Evolutionary conservation across 176 grass and related monocot species (phyloP).

Genomic region (Oryza officinalis): DNA sequence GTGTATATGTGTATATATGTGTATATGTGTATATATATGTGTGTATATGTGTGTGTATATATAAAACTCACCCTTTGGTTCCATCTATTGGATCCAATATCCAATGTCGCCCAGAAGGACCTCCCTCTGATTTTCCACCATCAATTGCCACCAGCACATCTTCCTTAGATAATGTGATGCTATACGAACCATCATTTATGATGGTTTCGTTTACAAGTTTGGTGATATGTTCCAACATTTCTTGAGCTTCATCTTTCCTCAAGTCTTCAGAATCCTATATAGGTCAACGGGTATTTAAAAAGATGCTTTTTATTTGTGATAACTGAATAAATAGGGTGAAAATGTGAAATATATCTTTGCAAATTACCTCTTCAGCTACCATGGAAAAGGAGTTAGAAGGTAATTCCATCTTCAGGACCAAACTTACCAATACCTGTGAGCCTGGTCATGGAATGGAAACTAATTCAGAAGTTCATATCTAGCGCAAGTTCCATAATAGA

Average conservation of each 20-base stretch:
- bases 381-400: conserved; percentile 69
- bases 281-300: background rate
- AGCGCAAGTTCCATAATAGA: too few relatives aligned
- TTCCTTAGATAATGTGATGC: conserved; percentile 71
- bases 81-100: conserved; percentile 98
- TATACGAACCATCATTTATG: conserved; percentile 55
- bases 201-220: conserved; percentile 82
- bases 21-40: too few relatives aligned
- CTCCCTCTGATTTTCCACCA: conserved; percentile 80
- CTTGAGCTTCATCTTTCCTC: conserved; percentile 65
- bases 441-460: conserved; percentile 25
- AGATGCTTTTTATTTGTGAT: background rate
- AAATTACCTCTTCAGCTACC: conserved; percentile 89
- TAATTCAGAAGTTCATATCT: background rate
- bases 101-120: conserved; percentile 77
- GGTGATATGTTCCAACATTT: conserved; percentile 72
- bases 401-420: conserved; percentile 72
- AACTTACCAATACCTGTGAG: conserved; percentile 87
- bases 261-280: conserved; percentile 83
- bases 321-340: background rate
- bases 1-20: too few relatives aligned
- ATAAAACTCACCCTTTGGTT: conserved; percentile 75
- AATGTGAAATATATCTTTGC: background rate
- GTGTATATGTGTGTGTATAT: too few relatives aligned
- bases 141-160: conserved; percentile 84